Evolutionary conservation across 495 filamentous ascomycete species (phyloP).

Genomic region (Aspergillus panamensis): DNA sequence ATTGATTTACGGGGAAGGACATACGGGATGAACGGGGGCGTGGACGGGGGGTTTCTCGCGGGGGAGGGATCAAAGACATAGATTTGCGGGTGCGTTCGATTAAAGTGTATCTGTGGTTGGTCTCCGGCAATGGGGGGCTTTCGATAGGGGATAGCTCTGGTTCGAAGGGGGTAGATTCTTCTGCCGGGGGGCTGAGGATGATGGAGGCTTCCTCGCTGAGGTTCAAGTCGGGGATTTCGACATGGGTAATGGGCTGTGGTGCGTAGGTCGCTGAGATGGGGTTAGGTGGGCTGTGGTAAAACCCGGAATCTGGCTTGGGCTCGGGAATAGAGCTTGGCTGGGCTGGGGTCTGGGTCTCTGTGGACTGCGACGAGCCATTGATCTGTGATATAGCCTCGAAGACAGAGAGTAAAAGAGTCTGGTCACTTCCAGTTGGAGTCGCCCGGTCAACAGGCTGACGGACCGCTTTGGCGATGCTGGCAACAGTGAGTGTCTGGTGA

Average conservation of each 20-base stretch:
- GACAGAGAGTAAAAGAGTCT: slow-evolving; percentile 53
- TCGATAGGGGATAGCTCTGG: neutral
- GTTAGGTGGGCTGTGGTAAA: slow-evolving; percentile 2
- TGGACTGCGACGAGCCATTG: slow-evolving; percentile 41
- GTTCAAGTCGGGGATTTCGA: neutral
- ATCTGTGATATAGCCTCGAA: slow-evolving; percentile 50
- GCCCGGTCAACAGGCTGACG: slow-evolving; percentile 38
- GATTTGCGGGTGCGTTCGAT: slow-evolving; percentile 76
- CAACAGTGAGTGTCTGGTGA: slow-evolving; percentile 40
- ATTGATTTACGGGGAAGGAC: slow-evolving; percentile 60
- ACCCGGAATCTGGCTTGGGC: neutral
- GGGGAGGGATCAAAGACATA: slow-evolving; percentile 58
- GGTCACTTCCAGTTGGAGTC: slow-evolving; percentile 45
- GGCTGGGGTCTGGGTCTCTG: neutral
- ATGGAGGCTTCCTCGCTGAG: neutral
- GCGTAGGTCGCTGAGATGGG: slow-evolving; percentile 20
- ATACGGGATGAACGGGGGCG: slow-evolving; percentile 37
- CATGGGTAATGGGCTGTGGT: slow-evolving; percentile 4
- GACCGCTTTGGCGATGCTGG: slow-evolving; percentile 41
- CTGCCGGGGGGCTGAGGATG: neutral
- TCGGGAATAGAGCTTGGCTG: slow-evolving; percentile 1
- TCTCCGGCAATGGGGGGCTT: neutral
- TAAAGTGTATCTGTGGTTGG: slow-evolving; percentile 42
- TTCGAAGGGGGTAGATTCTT: neutral
- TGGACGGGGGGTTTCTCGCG: slow-evolving; percentile 28